Evolutionary conservation across 1,284 basidiomycete genomes (phyloP), one percentile per base, ranked within the genome.

Genomic region (Earliella scabrosa): DNA sequence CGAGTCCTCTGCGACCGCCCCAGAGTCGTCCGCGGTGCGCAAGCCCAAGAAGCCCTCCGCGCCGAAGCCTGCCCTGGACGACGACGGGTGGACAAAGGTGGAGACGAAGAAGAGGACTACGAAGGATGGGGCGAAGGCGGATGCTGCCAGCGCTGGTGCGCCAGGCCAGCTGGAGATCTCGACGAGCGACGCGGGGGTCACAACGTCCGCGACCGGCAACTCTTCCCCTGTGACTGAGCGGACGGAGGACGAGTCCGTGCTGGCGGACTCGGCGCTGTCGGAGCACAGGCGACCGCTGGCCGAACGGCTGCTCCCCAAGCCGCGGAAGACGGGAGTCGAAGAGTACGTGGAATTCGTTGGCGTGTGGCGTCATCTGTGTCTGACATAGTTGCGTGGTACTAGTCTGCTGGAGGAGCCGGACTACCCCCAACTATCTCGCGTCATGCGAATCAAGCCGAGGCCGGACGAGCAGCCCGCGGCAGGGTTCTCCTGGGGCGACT

Each of bases 401-500:
- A 90, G 88, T 64, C 84, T 87, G 81, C 74, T 87, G 44, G 82
- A 85, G 61, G 77, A 76, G 20, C 75, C 87, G 2, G 82, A 86
- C 63, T 70, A 81, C 58, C 82, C 83, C 2, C 72, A 77, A 3
- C 47, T 84, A 8, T 73, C 84, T 10, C 83, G 85, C 32, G 86
- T 90, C 45, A 82, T 88, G 75, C 84, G 84, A 13, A 78, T 89
- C 2, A 77, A 78, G 56, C 82, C 88, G 5, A 69, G 64, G 4
- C 72, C 81, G 14, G 77, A 77, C 49, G 83, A 88, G 55, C 73
- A 77, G 40, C 86, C 87, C 16, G 84, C 81, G 4, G 71, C 76
- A 11, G 87, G 87, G 0, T 88, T 86, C 69, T 82, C 86, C 0
- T 89, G 87, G 88, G 85, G 73, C 0, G 88, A 90, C 72, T 90